Conservation (phyloP, 2,329 filamentous ascomycete species). For the Cadophora sp. region DNA sequence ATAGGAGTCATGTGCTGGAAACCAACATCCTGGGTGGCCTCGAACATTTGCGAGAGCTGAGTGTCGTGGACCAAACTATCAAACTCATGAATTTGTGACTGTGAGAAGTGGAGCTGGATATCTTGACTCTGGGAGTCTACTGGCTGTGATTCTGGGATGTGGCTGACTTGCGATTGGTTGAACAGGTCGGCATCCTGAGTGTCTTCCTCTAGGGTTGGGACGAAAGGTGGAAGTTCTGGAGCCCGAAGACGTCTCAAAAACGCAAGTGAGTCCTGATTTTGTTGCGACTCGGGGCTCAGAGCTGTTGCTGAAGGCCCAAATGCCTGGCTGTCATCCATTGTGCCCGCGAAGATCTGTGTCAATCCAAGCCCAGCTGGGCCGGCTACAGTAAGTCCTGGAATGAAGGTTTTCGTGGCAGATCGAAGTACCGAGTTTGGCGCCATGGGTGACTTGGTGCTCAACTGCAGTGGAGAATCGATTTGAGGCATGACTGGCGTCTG, state of each 20-base stretch:
- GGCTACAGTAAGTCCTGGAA: constrained; percentile 69
- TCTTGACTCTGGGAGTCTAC: constrained; percentile 45
- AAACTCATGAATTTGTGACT: constrained; percentile 65
- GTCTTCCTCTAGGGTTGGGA: constrained; percentile 53
- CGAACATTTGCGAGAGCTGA: constrained; percentile 72
- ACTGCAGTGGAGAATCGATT: constrained; percentile 41
- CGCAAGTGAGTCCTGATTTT: constrained; percentile 53
- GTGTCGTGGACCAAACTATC: constrained; percentile 64
- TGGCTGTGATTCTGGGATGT: constrained; percentile 51
- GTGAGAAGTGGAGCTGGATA: constrained; percentile 63
- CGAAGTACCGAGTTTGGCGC: constrained; percentile 70
- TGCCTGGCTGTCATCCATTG: constrained; percentile 71
- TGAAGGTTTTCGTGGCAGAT: constrained; percentile 72
- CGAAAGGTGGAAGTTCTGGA: constrained; percentile 52
- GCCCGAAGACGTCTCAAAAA: constrained; percentile 59
- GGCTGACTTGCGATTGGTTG: constrained; percentile 50
- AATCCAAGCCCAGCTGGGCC: constrained; percentile 73
- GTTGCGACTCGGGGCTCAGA: constrained; percentile 35
- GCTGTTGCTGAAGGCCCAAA: constrained; percentile 32
- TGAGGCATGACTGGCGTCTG: constrained; percentile 33
- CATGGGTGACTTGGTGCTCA: constrained; percentile 54
- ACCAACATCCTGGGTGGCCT: constrained; percentile 82
- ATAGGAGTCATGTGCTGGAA: constrained; percentile 77
- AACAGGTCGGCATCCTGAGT: constrained; percentile 55
- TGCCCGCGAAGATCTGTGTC: constrained; percentile 90